phyloP scores from a whole-genome alignment of 2,329 filamentous ascomycete genomes.

The Paecilomyces dactylethromorphus region DNA sequence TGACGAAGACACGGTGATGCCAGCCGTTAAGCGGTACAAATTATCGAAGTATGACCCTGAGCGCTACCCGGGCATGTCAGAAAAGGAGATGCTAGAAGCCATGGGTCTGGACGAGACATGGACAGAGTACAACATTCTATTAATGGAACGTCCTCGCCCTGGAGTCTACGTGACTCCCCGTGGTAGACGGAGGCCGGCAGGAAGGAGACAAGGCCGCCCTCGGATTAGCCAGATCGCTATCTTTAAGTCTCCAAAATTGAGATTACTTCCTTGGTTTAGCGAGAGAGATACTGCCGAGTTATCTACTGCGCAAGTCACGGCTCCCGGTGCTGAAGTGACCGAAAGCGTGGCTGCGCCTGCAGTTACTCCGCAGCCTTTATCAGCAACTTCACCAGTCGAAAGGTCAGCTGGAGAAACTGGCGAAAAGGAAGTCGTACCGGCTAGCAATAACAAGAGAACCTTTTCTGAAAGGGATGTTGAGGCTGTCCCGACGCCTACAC shows the following conservation, averaged over 20 bases:
- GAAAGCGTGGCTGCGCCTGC: background rate
- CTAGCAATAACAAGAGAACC: background rate
- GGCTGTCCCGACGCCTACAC: background rate
- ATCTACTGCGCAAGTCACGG: background rate
- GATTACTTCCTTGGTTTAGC: constrained; percentile 30
- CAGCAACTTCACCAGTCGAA: background rate
- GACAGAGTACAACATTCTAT: constrained; percentile 32
- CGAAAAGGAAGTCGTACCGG: background rate
- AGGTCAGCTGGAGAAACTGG: background rate
- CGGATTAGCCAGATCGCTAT: constrained; percentile 32
- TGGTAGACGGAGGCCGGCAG: constrained; percentile 31
- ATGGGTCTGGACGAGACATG: constrained; percentile 34
- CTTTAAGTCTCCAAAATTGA: constrained; percentile 28
- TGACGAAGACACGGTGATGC: background rate
- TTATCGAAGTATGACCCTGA: constrained; percentile 12
- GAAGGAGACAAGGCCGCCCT: constrained; percentile 31
- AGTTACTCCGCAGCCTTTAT: background rate
- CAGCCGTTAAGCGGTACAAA: constrained; percentile 4
- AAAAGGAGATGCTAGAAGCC: constrained; percentile 31
- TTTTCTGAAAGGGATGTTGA: background rate
- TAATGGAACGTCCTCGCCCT: constrained; percentile 28
- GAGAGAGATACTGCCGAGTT: constrained; percentile 4
- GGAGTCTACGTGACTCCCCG: constrained; percentile 36
- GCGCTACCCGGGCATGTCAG: constrained; percentile 23
- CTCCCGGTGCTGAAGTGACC: background rate